Percentiles rank a stretch among this genome's conserved stretches.
Conservation (phyloP, 148 eudicot species). For the Cornus kousa region DNA sequence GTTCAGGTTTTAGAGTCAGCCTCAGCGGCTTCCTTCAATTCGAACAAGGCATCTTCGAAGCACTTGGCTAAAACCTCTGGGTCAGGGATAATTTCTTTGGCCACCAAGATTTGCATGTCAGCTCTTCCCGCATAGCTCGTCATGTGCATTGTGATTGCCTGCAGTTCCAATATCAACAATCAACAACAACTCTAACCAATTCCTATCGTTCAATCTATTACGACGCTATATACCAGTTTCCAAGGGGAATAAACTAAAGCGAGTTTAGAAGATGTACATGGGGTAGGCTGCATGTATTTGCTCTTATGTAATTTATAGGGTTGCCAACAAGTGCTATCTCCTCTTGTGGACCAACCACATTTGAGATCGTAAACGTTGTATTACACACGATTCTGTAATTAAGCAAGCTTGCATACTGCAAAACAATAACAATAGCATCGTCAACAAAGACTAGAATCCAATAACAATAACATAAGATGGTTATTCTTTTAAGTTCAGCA, state of each 20-base stretch:
- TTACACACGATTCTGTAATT: conserved; percentile 47
- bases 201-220: too few relatives aligned
- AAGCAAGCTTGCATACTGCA: conserved; percentile 39
- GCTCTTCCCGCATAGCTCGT: conserved; percentile 69
- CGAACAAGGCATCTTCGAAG: conserved; percentile 61
- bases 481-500: too few relatives aligned
- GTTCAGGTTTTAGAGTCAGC: conserved; percentile 5
- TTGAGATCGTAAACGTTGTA: conserved; percentile 59
- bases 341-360: conserved; percentile 57
- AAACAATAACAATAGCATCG: not conserved
- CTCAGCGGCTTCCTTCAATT: conserved; percentile 56
- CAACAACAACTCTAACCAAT: too few relatives aligned
- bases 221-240: not conserved
- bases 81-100: conserved; percentile 67
- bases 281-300: conserved; percentile 38
- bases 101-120: conserved; percentile 70
- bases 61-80: conserved; percentile 57
- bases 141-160: conserved; percentile 75
- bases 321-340: conserved; percentile 44
- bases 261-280: conserved; percentile 38
- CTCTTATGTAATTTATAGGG: conserved; percentile 47
- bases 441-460: not conserved
- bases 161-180: not conserved
- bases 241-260: not conserved
- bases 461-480: not conserved